These are phyloP conservation scores for Epichloe uncinata DNA, from an alignment of 2,329 filamentous ascomycete genomes.

Conservation along the genomic window DNA sequence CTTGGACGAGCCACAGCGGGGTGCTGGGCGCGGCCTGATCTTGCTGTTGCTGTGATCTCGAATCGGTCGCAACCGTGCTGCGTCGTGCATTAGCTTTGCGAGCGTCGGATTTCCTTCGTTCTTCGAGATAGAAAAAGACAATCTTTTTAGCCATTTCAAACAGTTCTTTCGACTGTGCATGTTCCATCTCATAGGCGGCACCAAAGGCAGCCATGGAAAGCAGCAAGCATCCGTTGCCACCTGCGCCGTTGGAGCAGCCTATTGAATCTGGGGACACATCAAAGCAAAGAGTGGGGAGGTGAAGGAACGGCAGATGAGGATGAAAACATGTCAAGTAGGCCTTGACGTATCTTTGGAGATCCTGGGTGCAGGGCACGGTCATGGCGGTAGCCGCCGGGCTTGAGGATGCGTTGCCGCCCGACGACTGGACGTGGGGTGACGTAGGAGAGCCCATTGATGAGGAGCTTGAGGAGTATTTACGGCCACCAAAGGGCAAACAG, in stretches of 20 bases:
- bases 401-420: conserved; percentile 33
- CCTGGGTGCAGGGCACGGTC: conserved; percentile 63
- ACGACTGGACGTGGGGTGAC: conserved; percentile 34
- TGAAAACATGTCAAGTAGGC: conserved; percentile 89
- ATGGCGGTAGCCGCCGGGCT: conserved; percentile 30
- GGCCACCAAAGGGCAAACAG: conserved; percentile 40
- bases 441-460: conserved; percentile 40
- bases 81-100: conserved; percentile 47
- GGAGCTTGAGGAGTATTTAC: conserved; percentile 48
- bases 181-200: conserved; percentile 77
- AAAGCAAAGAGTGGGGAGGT: conserved; percentile 84
- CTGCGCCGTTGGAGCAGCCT: conserved; percentile 46
- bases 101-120: conserved; percentile 75
- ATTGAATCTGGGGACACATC: conserved; percentile 60
- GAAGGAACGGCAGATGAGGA: conserved; percentile 87
- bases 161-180: conserved; percentile 63
- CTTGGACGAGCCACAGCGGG: conserved; percentile 89
- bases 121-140: conserved; percentile 86
- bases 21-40: conserved; percentile 48
- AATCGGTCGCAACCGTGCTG: conserved; percentile 33
- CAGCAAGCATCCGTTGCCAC: conserved; percentile 74
- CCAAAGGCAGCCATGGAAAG: conserved; percentile 71
- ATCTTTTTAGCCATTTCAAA: conserved; percentile 93
- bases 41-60: conserved; percentile 41
- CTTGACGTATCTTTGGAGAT: conserved; percentile 81